Evolutionary conservation across 2,329 filamentous ascomycete species (phyloP).

Genomic region (Pseudocercospora ulei): DNA sequence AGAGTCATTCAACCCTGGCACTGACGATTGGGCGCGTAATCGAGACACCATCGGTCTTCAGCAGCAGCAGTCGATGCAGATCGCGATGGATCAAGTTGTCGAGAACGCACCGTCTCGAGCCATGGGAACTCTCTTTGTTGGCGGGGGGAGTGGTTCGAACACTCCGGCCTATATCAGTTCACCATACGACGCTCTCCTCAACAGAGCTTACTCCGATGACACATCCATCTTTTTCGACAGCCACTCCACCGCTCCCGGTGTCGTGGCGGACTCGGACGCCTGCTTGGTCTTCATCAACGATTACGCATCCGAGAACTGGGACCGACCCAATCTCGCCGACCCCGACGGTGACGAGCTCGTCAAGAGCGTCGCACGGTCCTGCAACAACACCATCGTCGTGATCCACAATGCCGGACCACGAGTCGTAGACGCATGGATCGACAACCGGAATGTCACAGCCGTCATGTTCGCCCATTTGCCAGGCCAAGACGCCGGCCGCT

Average conservation of each 20-base stretch:
- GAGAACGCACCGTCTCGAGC: conserved; percentile 23
- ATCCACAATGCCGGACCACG: conserved; percentile 56
- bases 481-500: conserved; percentile 53
- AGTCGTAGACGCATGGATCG: conserved; percentile 52
- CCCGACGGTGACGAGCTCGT: conserved; percentile 48
- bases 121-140: conserved; percentile 33
- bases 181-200: conserved; percentile 34
- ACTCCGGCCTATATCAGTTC: conserved; percentile 32
- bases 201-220: conserved; percentile 41
- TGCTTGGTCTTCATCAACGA: conserved; percentile 55
- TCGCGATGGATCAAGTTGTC: conserved; percentile 32
- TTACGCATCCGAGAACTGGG: conserved; percentile 35
- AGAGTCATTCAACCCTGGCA: conserved; percentile 27
- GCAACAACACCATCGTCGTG: conserved; percentile 54
- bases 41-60: conserved; percentile 24
- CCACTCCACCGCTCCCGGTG: conserved; percentile 40
- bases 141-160: conserved; percentile 33
- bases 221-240: conserved; percentile 55
- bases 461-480: conserved; percentile 56
- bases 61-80: conserved; percentile 21
- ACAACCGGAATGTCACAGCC: conserved; percentile 55
- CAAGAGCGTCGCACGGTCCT: conserved; percentile 48
- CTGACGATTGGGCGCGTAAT: conserved; percentile 23
- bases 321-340: conserved; percentile 35
- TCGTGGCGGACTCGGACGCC: conserved; percentile 38